phyloP scores from a whole-genome alignment of 306 rosid genomes.

The Quercus agrifolia region DNA sequence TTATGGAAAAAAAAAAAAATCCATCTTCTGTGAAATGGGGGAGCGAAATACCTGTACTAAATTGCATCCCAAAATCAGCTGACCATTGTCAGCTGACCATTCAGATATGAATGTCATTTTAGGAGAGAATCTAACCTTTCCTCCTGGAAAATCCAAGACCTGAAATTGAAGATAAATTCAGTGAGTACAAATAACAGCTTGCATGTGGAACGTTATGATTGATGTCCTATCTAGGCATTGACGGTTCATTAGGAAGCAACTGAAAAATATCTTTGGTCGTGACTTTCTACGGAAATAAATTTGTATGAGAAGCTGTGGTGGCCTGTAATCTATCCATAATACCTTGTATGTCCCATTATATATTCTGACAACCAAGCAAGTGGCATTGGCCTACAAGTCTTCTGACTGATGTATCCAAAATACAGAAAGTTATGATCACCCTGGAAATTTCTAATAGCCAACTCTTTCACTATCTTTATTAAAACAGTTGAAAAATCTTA shows the following conservation, averaged over 20 bases:
- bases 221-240: not conserved
- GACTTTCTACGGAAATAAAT: not conserved
- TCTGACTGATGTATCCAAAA: too few relatives aligned
- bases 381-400: too few relatives aligned
- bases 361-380: too few relatives aligned
- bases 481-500: not conserved
- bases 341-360: too few relatives aligned
- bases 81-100: slow-evolving; percentile 69
- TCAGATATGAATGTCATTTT: slow-evolving; percentile 56
- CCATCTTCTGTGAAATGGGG: not conserved
- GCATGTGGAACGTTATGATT: not conserved
- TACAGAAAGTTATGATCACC: not conserved
- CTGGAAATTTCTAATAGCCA: not conserved
- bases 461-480: not conserved
- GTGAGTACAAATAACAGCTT: not conserved
- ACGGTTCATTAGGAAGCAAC: not conserved
- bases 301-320: not conserved
- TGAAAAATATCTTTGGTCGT: not conserved
- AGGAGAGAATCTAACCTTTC: slow-evolving; percentile 55
- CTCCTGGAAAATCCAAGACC: slow-evolving; percentile 77
- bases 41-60: slow-evolving; percentile 43
- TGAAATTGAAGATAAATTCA: slow-evolving; percentile 25
- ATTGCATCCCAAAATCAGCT: slow-evolving; percentile 29
- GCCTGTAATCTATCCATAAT: too few relatives aligned
- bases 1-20: not conserved